Percentiles rank a stretch among this genome's conserved stretches.
Conservation (phyloP, 2,329 filamentous ascomycete species). For the Trichoderma polysporum region DNA sequence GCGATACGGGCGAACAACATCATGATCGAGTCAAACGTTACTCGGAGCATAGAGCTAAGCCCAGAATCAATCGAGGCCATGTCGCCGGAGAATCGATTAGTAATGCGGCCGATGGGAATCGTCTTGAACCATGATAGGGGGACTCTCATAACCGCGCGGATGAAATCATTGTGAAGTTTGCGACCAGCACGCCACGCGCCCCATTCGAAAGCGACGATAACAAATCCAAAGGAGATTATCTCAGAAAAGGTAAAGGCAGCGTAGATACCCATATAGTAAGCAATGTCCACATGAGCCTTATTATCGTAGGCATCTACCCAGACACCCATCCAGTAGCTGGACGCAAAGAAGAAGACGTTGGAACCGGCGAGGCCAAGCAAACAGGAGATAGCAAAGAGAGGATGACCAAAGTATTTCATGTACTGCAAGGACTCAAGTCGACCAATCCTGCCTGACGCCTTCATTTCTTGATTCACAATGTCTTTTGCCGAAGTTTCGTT, state of each 20-base stretch:
- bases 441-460: conserved; percentile 44
- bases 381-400: conserved; percentile 42
- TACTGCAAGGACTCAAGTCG: conserved; percentile 49
- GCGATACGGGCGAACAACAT: conserved; percentile 47
- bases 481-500: conserved; percentile 41
- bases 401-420: conserved; percentile 51
- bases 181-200: conserved; percentile 58
- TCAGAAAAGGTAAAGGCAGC: conserved; percentile 46
- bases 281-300: conserved; percentile 44
- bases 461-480: conserved; percentile 49
- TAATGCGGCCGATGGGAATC: conserved; percentile 51
- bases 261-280: conserved; percentile 56
- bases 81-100: conserved; percentile 58
- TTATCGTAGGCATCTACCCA: conserved; percentile 54
- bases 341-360: conserved; percentile 44
- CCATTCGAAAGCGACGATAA: conserved; percentile 51
- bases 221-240: conserved; percentile 42
- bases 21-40: conserved; percentile 43
- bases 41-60: conserved; percentile 46
- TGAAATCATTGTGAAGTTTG: conserved; percentile 52
- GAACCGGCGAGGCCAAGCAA: conserved; percentile 42
- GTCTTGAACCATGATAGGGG: conserved; percentile 58
- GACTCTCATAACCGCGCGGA: conserved; percentile 52
- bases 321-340: conserved; percentile 50
- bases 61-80: conserved; percentile 55